phyloP scores from a whole-genome alignment of 169 alveolate species.

The Miamiensis avidus region DNA sequence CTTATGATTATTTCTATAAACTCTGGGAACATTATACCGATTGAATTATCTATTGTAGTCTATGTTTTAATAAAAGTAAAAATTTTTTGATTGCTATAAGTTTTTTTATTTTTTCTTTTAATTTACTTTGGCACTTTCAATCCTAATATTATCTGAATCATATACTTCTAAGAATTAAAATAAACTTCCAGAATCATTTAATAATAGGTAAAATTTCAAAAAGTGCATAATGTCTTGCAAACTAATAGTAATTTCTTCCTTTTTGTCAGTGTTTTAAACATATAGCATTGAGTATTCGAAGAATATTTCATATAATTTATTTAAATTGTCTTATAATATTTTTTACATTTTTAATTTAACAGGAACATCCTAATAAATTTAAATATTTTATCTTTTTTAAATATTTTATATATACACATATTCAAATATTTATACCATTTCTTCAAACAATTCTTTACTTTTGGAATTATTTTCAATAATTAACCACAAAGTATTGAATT shows the following conservation, averaged over 20 bases:
- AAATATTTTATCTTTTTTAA: not conserved
- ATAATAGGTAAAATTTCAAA: conserved; percentile 37
- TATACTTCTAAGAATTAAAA: conserved; percentile 35
- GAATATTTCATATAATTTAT: conserved; percentile 37
- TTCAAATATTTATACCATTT: not conserved
- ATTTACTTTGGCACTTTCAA: conserved; percentile 13
- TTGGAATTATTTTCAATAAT: conserved; percentile 48
- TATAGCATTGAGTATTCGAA: conserved; percentile 41
- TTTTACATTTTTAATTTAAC: conserved; percentile 13
- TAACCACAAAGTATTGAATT: conserved; percentile 39
- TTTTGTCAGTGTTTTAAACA: conserved; percentile 35
- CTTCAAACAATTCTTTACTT: conserved; percentile 12
- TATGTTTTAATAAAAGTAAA: not conserved
- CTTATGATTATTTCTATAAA: conserved; percentile 39
- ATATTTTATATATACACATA: not conserved
- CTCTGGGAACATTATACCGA: conserved; percentile 37
- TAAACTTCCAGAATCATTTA: conserved; percentile 30
- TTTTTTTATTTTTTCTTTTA: not conserved
- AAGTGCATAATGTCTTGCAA: conserved; percentile 50
- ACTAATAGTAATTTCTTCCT: conserved; percentile 44
- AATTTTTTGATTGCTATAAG: not conserved
- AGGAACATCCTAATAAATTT: conserved; percentile 15
- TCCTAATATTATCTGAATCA: conserved; percentile 30
- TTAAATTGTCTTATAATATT: conserved; percentile 17
- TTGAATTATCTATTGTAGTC: conserved; percentile 12